Conservation (phyloP, 805 yeast species). For the Starmerella bombicola region DNA sequence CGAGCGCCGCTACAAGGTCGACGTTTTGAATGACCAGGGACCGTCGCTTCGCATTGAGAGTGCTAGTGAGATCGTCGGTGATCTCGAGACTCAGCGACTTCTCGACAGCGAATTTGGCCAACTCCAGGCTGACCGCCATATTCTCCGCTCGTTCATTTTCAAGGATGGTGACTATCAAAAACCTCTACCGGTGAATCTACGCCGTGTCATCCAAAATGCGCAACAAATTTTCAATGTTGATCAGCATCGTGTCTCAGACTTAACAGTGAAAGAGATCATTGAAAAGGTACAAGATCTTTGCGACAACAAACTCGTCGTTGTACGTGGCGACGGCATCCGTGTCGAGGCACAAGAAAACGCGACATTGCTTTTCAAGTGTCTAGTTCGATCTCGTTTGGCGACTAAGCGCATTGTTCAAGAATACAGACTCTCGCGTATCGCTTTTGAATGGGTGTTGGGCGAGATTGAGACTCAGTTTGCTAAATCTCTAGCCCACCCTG, state of each 20-base stretch:
- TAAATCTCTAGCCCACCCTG: constrained; percentile 83
- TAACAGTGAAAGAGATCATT: constrained; percentile 72
- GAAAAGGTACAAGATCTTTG: constrained; percentile 57
- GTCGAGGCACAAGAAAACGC: constrained; percentile 89
- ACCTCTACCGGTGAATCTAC: constrained; percentile 95
- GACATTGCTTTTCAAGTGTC: constrained; percentile 74
- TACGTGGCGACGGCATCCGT: constrained; percentile 71
- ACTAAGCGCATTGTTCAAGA: constrained; percentile 86
- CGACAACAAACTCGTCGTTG: constrained; percentile 47
- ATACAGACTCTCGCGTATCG: constrained; percentile 65
- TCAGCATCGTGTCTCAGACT: constrained; percentile 77
- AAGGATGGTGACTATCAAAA: constrained; percentile 89
- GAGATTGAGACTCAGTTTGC: constrained; percentile 90
- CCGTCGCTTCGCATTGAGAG: constrained; percentile 65
- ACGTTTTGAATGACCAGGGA: constrained; percentile 56
- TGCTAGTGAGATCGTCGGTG: constrained; percentile 84
- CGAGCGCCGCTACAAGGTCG: constrained; percentile 74
- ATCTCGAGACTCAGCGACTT: constrained; percentile 63
- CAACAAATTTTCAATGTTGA: constrained; percentile 95
- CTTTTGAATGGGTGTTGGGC: constrained; percentile 93
- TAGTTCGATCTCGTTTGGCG: constrained; percentile 84
- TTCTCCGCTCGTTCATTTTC: constrained; percentile 69
- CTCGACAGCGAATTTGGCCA: constrained; percentile 79
- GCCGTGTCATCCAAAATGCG: constrained; percentile 93
- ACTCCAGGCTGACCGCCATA: constrained; percentile 59